These are phyloP conservation scores for Lasiosphaeris hirsuta DNA, from an alignment of 495 filamentous ascomycete species.

Conservation along the genomic window DNA sequence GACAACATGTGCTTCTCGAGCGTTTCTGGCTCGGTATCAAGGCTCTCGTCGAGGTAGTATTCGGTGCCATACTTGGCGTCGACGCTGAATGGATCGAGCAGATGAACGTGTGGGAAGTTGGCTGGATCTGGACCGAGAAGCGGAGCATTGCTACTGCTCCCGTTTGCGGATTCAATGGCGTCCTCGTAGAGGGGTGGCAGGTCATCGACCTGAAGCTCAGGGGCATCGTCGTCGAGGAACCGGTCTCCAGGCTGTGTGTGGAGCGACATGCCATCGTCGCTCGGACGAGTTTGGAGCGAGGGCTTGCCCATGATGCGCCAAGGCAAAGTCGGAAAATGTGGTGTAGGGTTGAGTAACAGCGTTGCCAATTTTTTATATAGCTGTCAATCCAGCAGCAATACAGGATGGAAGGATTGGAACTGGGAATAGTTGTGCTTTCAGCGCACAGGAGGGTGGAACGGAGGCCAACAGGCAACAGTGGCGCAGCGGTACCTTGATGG, in stretches of 20 bases:
- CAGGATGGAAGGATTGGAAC: too few species aligned
- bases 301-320: slow-evolving; percentile 26
- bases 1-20: slow-evolving; percentile 43
- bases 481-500: slow-evolving; percentile 4
- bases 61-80: slow-evolving; percentile 32
- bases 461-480: slow-evolving; percentile 5
- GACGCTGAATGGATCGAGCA: neutral
- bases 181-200: slow-evolving; percentile 37
- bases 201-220: slow-evolving; percentile 31
- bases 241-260: slow-evolving; percentile 26
- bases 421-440: neutral
- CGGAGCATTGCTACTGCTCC: slow-evolving; percentile 19
- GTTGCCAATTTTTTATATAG: neutral
- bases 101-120: neutral
- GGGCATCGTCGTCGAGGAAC: slow-evolving; percentile 29
- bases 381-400: neutral
- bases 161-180: slow-evolving; percentile 7
- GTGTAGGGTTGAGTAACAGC: too few species aligned
- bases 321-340: neutral
- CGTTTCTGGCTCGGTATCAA: slow-evolving; percentile 38
- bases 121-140: slow-evolving; percentile 15
- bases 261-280: slow-evolving; percentile 27
- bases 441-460: neutral
- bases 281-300: slow-evolving; percentile 9
- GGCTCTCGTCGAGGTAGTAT: slow-evolving; percentile 33